Evolutionary conservation across 1,139 yeast species (phyloP).

Genomic region (Candida sp.): DNA sequence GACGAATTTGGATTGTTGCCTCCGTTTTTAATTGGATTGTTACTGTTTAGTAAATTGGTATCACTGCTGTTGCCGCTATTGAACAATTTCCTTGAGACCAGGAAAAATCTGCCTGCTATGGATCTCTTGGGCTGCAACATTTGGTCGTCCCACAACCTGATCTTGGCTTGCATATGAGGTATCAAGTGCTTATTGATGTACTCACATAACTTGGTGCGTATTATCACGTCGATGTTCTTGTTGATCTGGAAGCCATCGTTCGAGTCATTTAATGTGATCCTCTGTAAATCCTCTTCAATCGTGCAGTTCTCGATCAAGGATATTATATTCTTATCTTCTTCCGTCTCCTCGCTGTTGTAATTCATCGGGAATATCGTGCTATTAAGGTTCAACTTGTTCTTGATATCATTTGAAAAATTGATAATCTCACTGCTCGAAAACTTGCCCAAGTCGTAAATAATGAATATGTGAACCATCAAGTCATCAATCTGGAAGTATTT

Average conservation of each 20-base stretch:
- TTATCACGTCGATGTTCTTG: conserved; percentile 36
- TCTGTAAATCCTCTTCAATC: conserved; percentile 57
- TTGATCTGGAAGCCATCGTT: conserved; percentile 31
- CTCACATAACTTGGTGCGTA: conserved; percentile 53
- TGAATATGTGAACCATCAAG: conserved; percentile 51
- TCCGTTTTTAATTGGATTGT: not conserved
- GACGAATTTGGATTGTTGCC: conserved; percentile 13
- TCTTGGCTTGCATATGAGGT: conserved; percentile 80
- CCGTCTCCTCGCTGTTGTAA: conserved; percentile 6
- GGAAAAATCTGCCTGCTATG: conserved; percentile 73
- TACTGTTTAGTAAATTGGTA: conserved; percentile 10
- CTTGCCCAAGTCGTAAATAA: conserved; percentile 35
- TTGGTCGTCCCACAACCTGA: conserved; percentile 81
- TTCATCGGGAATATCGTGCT: conserved; percentile 34
- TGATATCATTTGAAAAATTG: conserved; percentile 37
- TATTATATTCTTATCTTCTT: conserved; percentile 19
- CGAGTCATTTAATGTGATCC: conserved; percentile 31
- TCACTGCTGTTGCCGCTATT: conserved; percentile 22
- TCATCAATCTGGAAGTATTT: conserved; percentile 63
- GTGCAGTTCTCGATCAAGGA: conserved; percentile 46
- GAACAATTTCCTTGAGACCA: conserved; percentile 65
- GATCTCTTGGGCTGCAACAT: conserved; percentile 71
- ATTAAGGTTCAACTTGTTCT: conserved; percentile 26
- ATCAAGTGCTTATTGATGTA: conserved; percentile 60
- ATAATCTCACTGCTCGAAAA: conserved; percentile 26